Percentiles rank a stretch among this genome's conserved stretches.
These are phyloP conservation scores for Mycena crocata DNA, from an alignment of 768 basidiomycete species.

Conservation along the genomic window DNA sequence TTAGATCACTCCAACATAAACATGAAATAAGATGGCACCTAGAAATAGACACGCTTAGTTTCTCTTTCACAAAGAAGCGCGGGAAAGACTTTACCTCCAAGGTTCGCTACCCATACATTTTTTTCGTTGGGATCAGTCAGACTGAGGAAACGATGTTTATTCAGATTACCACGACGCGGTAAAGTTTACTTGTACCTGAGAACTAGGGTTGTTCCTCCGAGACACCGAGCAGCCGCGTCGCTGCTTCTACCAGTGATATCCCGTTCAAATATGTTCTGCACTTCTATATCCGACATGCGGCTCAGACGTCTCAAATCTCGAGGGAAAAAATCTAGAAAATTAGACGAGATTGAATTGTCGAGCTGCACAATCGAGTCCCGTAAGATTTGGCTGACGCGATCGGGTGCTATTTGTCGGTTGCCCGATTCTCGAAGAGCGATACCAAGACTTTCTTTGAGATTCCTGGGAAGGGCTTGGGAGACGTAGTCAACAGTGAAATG, in stretches of 20 bases:
- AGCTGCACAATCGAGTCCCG: constrained; percentile 50
- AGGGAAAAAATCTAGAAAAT: constrained; percentile 59
- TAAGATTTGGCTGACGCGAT: constrained; percentile 52
- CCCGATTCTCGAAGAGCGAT: constrained; percentile 26
- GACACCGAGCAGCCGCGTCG: constrained; percentile 44
- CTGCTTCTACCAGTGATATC: constrained; percentile 17
- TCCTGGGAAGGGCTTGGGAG: constrained; percentile 51
- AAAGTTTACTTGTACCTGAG: constrained; percentile 39
- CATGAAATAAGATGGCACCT: constrained; percentile 11
- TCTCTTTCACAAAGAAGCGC: too few species aligned
- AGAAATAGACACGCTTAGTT: not conserved
- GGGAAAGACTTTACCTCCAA: constrained; percentile 48
- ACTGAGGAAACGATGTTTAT: constrained; percentile 38
- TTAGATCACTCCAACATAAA: not conserved
- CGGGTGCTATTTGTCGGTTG: constrained; percentile 47
- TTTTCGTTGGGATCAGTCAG: constrained; percentile 61
- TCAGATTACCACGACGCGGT: not conserved
- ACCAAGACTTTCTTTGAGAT: constrained; percentile 50
- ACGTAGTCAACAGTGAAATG: constrained; percentile 60
- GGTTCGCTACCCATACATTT: constrained; percentile 70
- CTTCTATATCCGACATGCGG: constrained; percentile 23
- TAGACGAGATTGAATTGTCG: constrained; percentile 57
- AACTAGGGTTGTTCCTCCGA: constrained; percentile 67
- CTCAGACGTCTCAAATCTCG: constrained; percentile 33
- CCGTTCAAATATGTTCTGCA: constrained; percentile 24